Percentiles rank a stretch among this genome's conserved stretches.
These are phyloP conservation scores for Chrysanthemum makinoi DNA, from an alignment of 129 eudicot species.

Conservation along the genomic window DNA sequence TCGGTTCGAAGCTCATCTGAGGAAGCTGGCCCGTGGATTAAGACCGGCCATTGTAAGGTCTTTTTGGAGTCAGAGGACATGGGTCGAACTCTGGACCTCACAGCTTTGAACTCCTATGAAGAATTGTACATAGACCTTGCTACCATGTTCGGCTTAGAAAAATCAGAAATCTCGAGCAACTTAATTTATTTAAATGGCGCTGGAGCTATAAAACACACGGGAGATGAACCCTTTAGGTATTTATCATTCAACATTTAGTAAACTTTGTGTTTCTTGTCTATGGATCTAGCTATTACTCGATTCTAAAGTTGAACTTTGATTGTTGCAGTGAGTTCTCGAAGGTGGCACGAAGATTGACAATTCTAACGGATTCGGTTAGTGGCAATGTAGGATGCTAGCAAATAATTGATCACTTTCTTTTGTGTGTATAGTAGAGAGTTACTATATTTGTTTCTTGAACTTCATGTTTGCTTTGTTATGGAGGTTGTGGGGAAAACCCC, in stretches of 20 bases:
- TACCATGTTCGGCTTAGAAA: conserved; percentile 50
- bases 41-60: conserved; percentile 62
- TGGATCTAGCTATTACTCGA: neutral
- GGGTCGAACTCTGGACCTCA: conserved; percentile 50
- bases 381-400: conserved; percentile 20
- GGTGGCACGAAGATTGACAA: conserved; percentile 31
- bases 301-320: neutral
- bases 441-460: neutral
- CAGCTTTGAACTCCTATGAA: conserved; percentile 46
- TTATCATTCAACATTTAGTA: neutral
- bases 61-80: conserved; percentile 59
- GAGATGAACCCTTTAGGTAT: conserved; percentile 73
- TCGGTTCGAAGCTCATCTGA: conserved; percentile 50
- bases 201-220: conserved; percentile 51
- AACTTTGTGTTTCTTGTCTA: neutral
- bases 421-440: conserved; percentile 11
- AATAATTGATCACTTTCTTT: neutral
- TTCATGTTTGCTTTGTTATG: neutral
- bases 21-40: conserved; percentile 40
- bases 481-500: conserved; percentile 6
- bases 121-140: conserved; percentile 52
- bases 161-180: conserved; percentile 41
- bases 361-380: conserved; percentile 13
- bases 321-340: conserved; percentile 30
- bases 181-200: conserved; percentile 48